Percentiles rank a stretch among this genome's conserved stretches.
These are phyloP conservation scores for Astrothelium subdiscretum DNA, from an alignment of 495 filamentous ascomycete species.

Conservation along the genomic window DNA sequence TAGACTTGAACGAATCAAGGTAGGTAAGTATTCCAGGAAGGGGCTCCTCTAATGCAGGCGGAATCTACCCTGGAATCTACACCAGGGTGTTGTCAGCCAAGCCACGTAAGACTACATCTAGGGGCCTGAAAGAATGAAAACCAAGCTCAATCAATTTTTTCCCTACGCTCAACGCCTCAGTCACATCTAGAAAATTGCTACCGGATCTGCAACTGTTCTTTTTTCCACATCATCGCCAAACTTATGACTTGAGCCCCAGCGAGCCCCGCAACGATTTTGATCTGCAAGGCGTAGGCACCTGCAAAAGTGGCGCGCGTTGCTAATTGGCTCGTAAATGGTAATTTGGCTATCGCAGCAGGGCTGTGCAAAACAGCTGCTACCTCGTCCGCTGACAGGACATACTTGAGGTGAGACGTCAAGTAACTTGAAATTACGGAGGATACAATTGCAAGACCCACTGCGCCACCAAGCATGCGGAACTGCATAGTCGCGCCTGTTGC, in stretches of 20 bases:
- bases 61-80: too few relatives aligned
- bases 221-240: too few relatives aligned
- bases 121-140: too few relatives aligned
- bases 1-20: too few relatives aligned
- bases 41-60: too few relatives aligned
- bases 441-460: not conserved
- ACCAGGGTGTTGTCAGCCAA: too few relatives aligned
- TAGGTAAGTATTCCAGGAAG: too few relatives aligned
- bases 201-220: too few relatives aligned
- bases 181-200: too few relatives aligned
- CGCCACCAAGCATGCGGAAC: not conserved
- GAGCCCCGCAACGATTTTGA: not conserved
- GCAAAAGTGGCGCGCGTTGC: not conserved
- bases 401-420: not conserved
- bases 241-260: not conserved
- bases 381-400: not conserved
- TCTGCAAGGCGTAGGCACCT: not conserved
- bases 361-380: not conserved
- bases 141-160: too few relatives aligned
- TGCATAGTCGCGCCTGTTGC: not conserved
- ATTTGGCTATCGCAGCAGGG: not conserved
- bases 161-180: too few relatives aligned
- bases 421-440: not conserved
- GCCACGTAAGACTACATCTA: too few relatives aligned
- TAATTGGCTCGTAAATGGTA: not conserved